Percentiles rank a stretch among this genome's conserved stretches.
phyloP scores from a whole-genome alignment of 805 yeast genomes.

The Yamadazyma paraphyllophila region DNA sequence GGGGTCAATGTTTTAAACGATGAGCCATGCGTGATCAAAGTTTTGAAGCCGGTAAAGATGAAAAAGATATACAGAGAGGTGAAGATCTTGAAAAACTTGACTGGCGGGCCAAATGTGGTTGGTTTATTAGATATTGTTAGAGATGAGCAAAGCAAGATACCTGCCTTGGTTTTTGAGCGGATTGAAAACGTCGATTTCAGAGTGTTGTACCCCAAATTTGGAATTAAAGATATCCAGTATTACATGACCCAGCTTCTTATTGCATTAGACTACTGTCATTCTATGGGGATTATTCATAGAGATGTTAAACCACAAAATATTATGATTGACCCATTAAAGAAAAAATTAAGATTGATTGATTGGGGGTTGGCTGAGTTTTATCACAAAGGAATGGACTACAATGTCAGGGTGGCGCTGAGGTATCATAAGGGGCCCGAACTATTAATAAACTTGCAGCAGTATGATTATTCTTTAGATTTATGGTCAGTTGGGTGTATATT shows the following conservation, averaged over 20 bases:
- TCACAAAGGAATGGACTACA: slow-evolving; percentile 84
- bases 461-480: slow-evolving; percentile 84
- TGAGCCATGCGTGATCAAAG: slow-evolving; percentile 79
- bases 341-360: slow-evolving; percentile 72
- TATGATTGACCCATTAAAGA: slow-evolving; percentile 78
- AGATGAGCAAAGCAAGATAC: slow-evolving; percentile 80
- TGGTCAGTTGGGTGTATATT: slow-evolving; percentile 94
- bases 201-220: slow-evolving; percentile 76
- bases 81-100: slow-evolving; percentile 78
- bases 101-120: slow-evolving; percentile 80
- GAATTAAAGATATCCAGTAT: slow-evolving; percentile 70
- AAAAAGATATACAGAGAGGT: slow-evolving; percentile 92
- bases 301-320: slow-evolving; percentile 94
- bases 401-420: slow-evolving; percentile 88
- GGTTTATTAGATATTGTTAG: slow-evolving; percentile 80
- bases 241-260: slow-evolving; percentile 79
- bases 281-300: slow-evolving; percentile 92
- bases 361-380: slow-evolving; percentile 96
- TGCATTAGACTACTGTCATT: slow-evolving; percentile 86
- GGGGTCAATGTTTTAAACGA: slow-evolving; percentile 68
- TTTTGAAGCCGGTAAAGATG: slow-evolving; percentile 87
- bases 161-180: slow-evolving; percentile 83
- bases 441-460: slow-evolving; percentile 75
- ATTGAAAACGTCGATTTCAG: slow-evolving; percentile 85
- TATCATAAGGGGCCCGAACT: slow-evolving; percentile 92